These are phyloP conservation scores for Gaeumannomyces tritici DNA, from an alignment of 2,329 filamentous ascomycete genomes.

Conservation along the genomic window DNA sequence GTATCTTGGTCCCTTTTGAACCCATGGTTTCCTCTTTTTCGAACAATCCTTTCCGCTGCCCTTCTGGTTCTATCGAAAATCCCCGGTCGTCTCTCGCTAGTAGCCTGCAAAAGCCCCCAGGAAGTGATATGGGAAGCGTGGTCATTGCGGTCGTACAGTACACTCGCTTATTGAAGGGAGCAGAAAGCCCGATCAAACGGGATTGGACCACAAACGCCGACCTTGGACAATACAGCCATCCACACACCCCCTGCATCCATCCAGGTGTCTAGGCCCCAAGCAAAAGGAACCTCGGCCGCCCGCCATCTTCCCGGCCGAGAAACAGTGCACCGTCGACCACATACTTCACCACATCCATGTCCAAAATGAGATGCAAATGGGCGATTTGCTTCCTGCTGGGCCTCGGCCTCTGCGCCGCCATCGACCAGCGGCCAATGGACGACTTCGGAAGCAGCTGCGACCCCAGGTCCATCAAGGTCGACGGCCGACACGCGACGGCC, in stretches of 20 bases:
- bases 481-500: not conserved
- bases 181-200: not conserved
- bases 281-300: not conserved
- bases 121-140: no score
- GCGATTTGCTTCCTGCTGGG: not conserved
- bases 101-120: no score
- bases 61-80: not conserved
- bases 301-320: not conserved
- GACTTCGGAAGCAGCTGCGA: not conserved
- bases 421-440: not conserved
- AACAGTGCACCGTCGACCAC: not conserved
- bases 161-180: no score
- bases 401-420: not conserved
- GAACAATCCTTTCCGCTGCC: not conserved
- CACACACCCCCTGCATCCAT: no score
- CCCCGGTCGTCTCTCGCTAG: not conserved
- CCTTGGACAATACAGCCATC: not conserved
- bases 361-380: not conserved
- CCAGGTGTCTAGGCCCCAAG: not conserved
- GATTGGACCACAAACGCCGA: not conserved
- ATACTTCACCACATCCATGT: not conserved
- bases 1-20: not conserved
- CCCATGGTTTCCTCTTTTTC: not conserved
- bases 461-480: not conserved
- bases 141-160: no score